These are phyloP conservation scores for Termitomyces sp. DNA, from an alignment of 768 basidiomycete genomes.

Conservation along the genomic window DNA sequence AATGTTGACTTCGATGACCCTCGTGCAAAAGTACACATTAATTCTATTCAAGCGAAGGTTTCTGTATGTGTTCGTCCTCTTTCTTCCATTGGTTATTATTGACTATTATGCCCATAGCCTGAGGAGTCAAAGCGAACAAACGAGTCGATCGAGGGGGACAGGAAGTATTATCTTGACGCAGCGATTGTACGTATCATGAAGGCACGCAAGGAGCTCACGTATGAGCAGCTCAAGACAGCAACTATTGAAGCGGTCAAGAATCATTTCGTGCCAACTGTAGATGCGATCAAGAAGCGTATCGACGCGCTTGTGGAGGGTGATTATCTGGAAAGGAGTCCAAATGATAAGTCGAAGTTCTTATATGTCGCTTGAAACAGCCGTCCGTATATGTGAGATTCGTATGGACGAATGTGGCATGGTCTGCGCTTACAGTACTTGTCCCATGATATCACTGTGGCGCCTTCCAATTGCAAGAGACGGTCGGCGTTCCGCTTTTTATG, in stretches of 20 bases:
- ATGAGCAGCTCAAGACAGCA: slow-evolving; percentile 76
- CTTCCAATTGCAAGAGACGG: not conserved
- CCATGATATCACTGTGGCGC: not conserved
- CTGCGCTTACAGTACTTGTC: not conserved
- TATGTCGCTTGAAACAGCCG: slow-evolving; percentile 63
- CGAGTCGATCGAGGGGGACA: slow-evolving; percentile 80
- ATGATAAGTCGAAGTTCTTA: slow-evolving; percentile 66
- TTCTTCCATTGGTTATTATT: not conserved
- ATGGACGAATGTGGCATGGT: not conserved
- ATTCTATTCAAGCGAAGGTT: slow-evolving; percentile 92
- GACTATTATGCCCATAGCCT: slow-evolving; percentile 38
- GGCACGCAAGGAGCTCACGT: slow-evolving; percentile 76
- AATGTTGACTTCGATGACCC: slow-evolving; percentile 83
- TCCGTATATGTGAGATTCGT: not conserved
- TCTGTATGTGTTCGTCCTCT: slow-evolving; percentile 50
- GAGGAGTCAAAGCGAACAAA: slow-evolving; percentile 87
- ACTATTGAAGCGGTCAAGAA: slow-evolving; percentile 85
- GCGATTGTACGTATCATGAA: slow-evolving; percentile 99
- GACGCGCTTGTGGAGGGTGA: slow-evolving; percentile 81
- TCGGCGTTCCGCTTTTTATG: no score
- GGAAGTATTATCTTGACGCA: slow-evolving; percentile 83
- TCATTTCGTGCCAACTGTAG: slow-evolving; percentile 84
- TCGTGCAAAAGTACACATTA: slow-evolving; percentile 81
- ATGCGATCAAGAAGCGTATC: slow-evolving; percentile 82
- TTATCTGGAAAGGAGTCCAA: slow-evolving; percentile 76